Evolutionary conservation across 2,329 filamentous ascomycete species (phyloP).

Genomic region (Cladophialophora exuberans): DNA sequence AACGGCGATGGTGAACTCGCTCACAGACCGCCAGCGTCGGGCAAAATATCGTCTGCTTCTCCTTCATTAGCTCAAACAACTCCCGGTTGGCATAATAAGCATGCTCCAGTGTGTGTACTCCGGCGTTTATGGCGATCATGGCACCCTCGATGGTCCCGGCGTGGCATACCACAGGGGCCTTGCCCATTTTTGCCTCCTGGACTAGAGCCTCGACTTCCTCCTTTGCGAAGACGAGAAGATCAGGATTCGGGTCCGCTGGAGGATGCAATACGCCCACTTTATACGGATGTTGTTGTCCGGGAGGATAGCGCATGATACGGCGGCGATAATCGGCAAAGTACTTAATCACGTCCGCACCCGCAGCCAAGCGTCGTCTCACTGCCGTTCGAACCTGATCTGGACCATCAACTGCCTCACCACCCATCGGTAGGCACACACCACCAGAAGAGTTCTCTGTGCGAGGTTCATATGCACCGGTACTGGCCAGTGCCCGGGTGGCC

Average conservation of each 20-base stretch:
- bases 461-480: constrained; percentile 54
- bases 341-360: constrained; percentile 57
- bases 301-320: constrained; percentile 49
- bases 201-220: constrained; percentile 48
- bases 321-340: constrained; percentile 57
- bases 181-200: constrained; percentile 47
- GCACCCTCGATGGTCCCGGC: constrained; percentile 48
- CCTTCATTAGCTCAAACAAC: constrained; percentile 49
- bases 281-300: constrained; percentile 34
- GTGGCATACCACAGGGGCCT: constrained; percentile 51
- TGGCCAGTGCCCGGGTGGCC: constrained; percentile 55
- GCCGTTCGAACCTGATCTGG: constrained; percentile 50
- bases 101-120: constrained; percentile 55
- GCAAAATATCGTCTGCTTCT: constrained; percentile 54
- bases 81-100: constrained; percentile 42
- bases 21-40: constrained; percentile 57
- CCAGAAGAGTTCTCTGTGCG: constrained; percentile 49
- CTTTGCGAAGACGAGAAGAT: constrained; percentile 16
- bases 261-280: constrained; percentile 21
- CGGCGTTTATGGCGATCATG: constrained; percentile 51
- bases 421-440: constrained; percentile 37
- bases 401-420: constrained; percentile 54
- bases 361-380: constrained; percentile 52
- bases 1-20: constrained; percentile 32
- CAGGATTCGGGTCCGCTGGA: constrained; percentile 13